These are phyloP conservation scores for Candida hungchunana DNA, from an alignment of 805 yeast genomes.

Conservation along the genomic window DNA sequence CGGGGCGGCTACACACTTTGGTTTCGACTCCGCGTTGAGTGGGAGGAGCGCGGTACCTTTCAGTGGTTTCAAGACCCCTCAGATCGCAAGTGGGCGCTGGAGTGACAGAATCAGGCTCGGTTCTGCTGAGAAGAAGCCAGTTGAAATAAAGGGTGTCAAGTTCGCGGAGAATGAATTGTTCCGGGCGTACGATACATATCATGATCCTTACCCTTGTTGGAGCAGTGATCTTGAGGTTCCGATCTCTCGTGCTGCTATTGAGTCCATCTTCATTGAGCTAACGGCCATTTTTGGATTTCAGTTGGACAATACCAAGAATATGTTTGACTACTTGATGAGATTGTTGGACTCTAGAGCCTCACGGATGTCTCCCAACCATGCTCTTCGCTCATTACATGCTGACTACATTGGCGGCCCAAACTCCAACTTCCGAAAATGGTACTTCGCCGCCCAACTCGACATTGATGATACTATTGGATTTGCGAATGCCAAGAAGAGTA, in stretches of 20 bases:
- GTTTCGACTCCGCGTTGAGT: constrained; percentile 28
- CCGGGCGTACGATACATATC: constrained; percentile 38
- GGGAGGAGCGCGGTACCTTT: constrained; percentile 54
- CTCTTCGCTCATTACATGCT: constrained; percentile 59
- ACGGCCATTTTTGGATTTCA: constrained; percentile 65
- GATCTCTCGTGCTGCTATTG: constrained; percentile 49
- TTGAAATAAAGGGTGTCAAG: constrained; percentile 29
- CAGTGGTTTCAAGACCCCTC: constrained; percentile 94
- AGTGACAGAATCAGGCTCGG: constrained; percentile 32
- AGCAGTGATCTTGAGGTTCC: constrained; percentile 37
- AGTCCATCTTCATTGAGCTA: constrained; percentile 48
- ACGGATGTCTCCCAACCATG: constrained; percentile 51
- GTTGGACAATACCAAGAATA: constrained; percentile 56
- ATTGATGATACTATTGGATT: constrained; percentile 45
- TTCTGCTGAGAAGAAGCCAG: constrained; percentile 25
- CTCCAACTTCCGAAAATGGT: constrained; percentile 72
- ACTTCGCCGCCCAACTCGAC: constrained; percentile 69
- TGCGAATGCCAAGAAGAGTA: constrained; percentile 21
- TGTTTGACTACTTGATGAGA: constrained; percentile 61
- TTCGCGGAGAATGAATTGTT: constrained; percentile 38
- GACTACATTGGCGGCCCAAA: constrained; percentile 72
- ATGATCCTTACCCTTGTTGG: constrained; percentile 56
- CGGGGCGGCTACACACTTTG: constrained; percentile 12
- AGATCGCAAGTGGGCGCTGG: constrained; percentile 75
- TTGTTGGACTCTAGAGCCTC: constrained; percentile 67